A percentile compares a stretch with the other conserved stretches of the same genome.
These are phyloP conservation scores for Tricholoma sp. DNA, from an alignment of 768 basidiomycete species.

Conservation along the genomic window DNA sequence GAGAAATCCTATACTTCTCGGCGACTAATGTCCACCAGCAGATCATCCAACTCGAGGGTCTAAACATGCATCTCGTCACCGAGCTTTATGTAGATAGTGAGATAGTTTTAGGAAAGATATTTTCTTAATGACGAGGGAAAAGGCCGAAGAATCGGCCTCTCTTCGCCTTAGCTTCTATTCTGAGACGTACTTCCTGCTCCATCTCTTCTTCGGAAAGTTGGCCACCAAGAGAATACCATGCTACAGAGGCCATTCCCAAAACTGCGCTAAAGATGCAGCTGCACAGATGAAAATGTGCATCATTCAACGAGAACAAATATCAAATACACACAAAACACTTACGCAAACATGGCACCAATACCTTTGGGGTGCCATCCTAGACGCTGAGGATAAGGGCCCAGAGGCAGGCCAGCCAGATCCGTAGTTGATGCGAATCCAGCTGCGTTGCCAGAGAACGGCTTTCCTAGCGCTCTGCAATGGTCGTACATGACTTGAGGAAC, in stretches of 20 bases:
- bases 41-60: too few species aligned
- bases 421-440: conserved; percentile 70
- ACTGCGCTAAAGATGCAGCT: conserved; percentile 81
- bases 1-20: too few species aligned
- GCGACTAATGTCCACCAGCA: too few species aligned
- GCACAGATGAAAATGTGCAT: conserved; percentile 15
- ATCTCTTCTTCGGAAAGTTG: conserved; percentile 75
- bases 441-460: conserved; percentile 75
- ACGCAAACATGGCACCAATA: conserved; percentile 74
- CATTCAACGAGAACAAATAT: conserved; percentile 9
- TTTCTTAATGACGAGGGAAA: background rate
- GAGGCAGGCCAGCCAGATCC: conserved; percentile 59
- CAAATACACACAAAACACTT: conserved; percentile 16
- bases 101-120: too few species aligned
- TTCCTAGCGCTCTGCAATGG: conserved; percentile 63
- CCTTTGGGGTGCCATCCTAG: conserved; percentile 71
- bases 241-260: conserved; percentile 74
- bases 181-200: conserved; percentile 59
- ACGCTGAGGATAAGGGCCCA: conserved; percentile 71
- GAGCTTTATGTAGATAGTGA: too few species aligned
- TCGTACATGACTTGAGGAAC: conserved; percentile 60
- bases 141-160: conserved; percentile 2
- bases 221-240: conserved; percentile 85
- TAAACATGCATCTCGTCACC: too few species aligned
- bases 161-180: conserved; percentile 49